Percentiles rank a stretch among this genome's conserved stretches.
Evolutionary conservation across 441 rosid genomes (phyloP).

Genomic region (Populus hybrid): DNA sequence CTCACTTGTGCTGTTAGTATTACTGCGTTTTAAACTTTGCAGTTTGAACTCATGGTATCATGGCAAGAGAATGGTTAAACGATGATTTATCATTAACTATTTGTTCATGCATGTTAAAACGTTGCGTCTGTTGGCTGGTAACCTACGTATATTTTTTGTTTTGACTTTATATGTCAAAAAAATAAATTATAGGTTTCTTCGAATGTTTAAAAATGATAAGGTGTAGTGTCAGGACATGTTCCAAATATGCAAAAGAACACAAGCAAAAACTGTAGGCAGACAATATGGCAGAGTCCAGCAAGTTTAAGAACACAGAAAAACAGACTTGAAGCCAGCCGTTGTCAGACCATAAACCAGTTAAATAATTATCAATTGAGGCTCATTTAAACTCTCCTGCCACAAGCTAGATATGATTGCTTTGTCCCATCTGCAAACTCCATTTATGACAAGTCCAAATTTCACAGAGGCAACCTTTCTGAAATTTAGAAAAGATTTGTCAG

Average conservation of each 20-base stretch:
- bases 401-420: not conserved
- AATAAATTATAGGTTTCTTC: too few relatives aligned
- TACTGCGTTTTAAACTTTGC: not conserved
- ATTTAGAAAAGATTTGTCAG: not conserved
- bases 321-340: not conserved
- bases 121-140: too few relatives aligned
- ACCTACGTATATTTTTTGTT: not conserved
- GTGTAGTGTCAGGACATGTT: too few relatives aligned
- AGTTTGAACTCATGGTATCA: not conserved
- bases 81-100: too few relatives aligned
- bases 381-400: not conserved
- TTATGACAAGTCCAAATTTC: not conserved
- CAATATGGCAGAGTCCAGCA: too few relatives aligned
- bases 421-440: not conserved
- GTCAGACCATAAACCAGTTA: not conserved
- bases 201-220: too few relatives aligned
- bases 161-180: not conserved
- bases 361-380: not conserved
- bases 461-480: not conserved
- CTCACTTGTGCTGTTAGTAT: not conserved
- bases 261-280: too few relatives aligned
- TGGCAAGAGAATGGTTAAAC: too few relatives aligned
- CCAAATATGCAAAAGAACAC: too few relatives aligned
- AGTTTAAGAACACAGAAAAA: not conserved
- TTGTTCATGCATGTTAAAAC: too few relatives aligned